Evolutionary conservation across 2,329 filamentous ascomycete species (phyloP), one percentile per base, ranked within the genome.

Genomic region (Trichoderma semiorbis): DNA sequence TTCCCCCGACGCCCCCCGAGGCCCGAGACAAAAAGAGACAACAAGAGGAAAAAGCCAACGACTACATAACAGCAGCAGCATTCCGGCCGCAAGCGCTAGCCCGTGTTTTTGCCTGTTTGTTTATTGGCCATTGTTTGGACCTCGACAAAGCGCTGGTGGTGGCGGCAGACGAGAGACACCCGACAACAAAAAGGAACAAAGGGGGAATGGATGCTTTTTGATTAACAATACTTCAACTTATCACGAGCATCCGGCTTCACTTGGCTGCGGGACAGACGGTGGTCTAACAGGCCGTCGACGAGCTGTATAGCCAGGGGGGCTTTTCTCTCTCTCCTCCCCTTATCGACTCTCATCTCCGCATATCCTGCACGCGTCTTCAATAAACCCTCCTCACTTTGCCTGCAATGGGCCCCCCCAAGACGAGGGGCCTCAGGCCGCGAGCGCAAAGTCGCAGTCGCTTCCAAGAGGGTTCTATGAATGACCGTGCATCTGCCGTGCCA

Each of bases 391-490:
- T 68, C 28, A 28, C 43, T 14, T 34, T 11, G 60, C 60, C 55
- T 66, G 71, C 58, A 53, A 81, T 79, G 79, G 77, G 76, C 69
- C 77, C 77, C 12, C 77, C 78, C 43, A 72, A 72, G 58, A 76
- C 75, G 72, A 71, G 78, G 73, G 79, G 81, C 72, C 79, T 82
- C 73, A 81, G 76, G 76, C 36, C 74, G 73, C 70, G 80, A 36
- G 34, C 34, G 75, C 73, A 65, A 57, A 73, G 66, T 14, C 81
- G 80, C 75, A 84, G 89, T 83, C 79, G 89, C 82, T 85, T 97
- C 87, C 77, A 91, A 47, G 94, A 97, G 82, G 94, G 92, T 53
- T 95, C 92, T 77, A 95, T 97, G 93, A 93, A 91, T 78, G 93
- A 97, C 80, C 90, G 92, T 74, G 85, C 88, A 36, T 95, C 92